Conservation (phyloP, 2,329 filamentous ascomycete genomes). For the Xylaria sp. region DNA sequence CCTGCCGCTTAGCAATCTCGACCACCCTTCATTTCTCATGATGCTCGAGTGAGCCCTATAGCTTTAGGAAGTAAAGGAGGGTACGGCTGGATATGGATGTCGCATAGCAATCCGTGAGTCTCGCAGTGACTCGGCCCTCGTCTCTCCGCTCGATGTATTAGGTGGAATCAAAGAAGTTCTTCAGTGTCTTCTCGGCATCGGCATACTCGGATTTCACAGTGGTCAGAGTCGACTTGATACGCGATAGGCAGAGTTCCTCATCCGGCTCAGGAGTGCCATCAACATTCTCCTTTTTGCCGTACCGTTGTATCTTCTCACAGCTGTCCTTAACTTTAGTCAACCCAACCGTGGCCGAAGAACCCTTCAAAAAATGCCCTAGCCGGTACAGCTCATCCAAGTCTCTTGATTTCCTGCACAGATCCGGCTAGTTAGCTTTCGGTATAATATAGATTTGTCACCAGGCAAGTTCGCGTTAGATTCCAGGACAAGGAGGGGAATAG, state of each 20-base stretch:
- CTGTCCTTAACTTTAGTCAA: slow-evolving; percentile 90
- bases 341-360: slow-evolving; percentile 93
- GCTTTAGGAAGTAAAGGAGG: slow-evolving; percentile 14
- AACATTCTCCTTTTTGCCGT: slow-evolving; percentile 83
- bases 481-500: slow-evolving; percentile 20
- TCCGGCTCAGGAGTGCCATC: slow-evolving; percentile 76
- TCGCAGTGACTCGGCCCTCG: slow-evolving; percentile 13
- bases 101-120: slow-evolving; percentile 15
- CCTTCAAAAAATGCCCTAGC: slow-evolving; percentile 96
- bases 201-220: slow-evolving; percentile 81
- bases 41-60: slow-evolving; percentile 40
- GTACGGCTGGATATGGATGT: slow-evolving; percentile 35
- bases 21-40: slow-evolving; percentile 52
- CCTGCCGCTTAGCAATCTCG: slow-evolving; percentile 40
- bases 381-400: slow-evolving; percentile 81
- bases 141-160: slow-evolving; percentile 33
- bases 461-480: slow-evolving; percentile 9
- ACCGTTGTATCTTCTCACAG: slow-evolving; percentile 97
- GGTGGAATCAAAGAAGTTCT: slow-evolving; percentile 69
- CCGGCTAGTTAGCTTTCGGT: slow-evolving; percentile 39
- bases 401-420: slow-evolving; percentile 66
- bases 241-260: slow-evolving; percentile 73
- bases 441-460: slow-evolving; percentile 3
- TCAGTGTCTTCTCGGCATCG: slow-evolving; percentile 76
- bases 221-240: slow-evolving; percentile 75